phyloP scores from a whole-genome alignment of 805 yeast species.

The Blastobotrys parvus region DNA sequence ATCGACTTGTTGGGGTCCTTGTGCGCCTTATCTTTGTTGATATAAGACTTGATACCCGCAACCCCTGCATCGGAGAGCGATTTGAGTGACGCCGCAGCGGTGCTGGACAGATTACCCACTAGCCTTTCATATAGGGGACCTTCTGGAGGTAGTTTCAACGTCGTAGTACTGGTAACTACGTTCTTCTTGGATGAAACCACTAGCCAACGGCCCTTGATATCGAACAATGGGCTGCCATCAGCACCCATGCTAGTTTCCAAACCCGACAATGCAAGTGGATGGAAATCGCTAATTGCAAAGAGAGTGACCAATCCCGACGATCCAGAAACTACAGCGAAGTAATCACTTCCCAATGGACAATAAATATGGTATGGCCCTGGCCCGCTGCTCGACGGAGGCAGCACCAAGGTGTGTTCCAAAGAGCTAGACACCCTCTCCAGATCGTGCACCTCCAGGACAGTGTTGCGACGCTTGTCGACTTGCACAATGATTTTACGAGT shows the following conservation, averaged over 20 bases:
- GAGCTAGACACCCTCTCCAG: not conserved
- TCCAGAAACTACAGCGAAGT: conserved; percentile 15
- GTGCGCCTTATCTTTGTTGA: not conserved
- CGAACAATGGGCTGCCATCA: conserved; percentile 38
- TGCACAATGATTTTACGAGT: not conserved
- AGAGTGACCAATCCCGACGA: conserved; percentile 17
- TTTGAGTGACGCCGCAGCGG: conserved; percentile 43
- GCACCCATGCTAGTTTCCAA: conserved; percentile 11
- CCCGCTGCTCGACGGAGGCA: conserved; percentile 14
- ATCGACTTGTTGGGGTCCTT: not conserved
- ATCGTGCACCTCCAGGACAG: not conserved
- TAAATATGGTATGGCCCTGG: conserved; percentile 11
- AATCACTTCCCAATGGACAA: conserved; percentile 5
- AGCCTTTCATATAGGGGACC: conserved; percentile 42
- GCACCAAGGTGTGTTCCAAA: conserved; percentile 7
- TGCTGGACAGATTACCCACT: conserved; percentile 39
- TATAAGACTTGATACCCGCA: conserved; percentile 32
- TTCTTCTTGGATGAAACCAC: conserved; percentile 31
- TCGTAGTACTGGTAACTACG: conserved; percentile 22
- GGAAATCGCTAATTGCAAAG: conserved; percentile 7
- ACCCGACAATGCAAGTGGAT: conserved; percentile 13
- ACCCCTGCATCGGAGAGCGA: conserved; percentile 43
- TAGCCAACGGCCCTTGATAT: conserved; percentile 42
- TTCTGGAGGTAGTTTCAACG: conserved; percentile 39
- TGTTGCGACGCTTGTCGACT: not conserved